Evolutionary conservation across 805 yeast genomes (phyloP), one percentile per base, ranked within the genome.

Genomic region (Komagataella pastoris): DNA sequence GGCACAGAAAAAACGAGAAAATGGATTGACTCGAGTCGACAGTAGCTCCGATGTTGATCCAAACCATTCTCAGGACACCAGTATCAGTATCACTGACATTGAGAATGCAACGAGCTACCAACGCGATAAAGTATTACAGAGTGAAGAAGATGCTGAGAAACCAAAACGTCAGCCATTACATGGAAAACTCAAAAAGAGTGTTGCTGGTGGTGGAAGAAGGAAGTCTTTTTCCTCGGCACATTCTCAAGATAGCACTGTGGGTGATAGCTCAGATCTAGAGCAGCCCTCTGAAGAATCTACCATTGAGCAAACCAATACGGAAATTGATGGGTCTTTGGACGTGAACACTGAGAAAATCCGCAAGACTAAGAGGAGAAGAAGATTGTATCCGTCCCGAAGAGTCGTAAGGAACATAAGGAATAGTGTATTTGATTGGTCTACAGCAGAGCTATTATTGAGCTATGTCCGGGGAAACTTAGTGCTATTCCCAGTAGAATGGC

Each of bases 401-500:
- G 23, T 44, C 17, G 47, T 44, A 44, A 44, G 49, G 30, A 17
- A 49, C 40, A 36, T n/a, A 19, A 17, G 17, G 19, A 19, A 23
- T 6, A 21, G 17, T 1, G 61, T 68, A 19, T 67, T 63, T 54
- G 95, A 85, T 54, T 76, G 85, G 51, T 82, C 78, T 47, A 80
- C 93, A 0, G 95, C 97, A 0, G 89, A 83, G 56, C 72, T 81
- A 53, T 70, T 89, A 43, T 69, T 93, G 55, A 70, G 73, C 49
- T 82, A 87, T 53, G 71, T 91, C 17, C 85, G 82, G 50, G 99
- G 99, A 1, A 85, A 93, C 61, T 67, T 93, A 57, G 97, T 93
- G 6, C 64, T 84, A n/a, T 91, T 90, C 71, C 98, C 99, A 0
- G 75, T 86, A 0, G 88, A 88, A 54, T 93, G 99, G 99, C 73